phyloP scores from a whole-genome alignment of 176 grass and related monocot species.

The Hyparrhenia diplandra region DNA sequence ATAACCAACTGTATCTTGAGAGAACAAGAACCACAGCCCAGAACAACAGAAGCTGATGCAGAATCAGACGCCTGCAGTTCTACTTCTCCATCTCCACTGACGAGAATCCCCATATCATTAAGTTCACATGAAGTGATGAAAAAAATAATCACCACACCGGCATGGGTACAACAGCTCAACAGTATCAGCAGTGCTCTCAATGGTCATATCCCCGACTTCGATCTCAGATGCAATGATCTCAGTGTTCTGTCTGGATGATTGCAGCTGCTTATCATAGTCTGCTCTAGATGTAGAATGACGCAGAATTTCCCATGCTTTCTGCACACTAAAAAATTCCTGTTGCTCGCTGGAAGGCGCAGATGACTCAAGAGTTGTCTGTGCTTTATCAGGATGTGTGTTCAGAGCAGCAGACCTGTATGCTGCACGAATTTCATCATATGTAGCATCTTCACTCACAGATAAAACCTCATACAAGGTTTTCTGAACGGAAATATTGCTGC shows the following conservation, averaged over 20 bases:
- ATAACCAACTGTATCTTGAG: constrained; percentile 51
- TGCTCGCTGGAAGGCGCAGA: constrained; percentile 5
- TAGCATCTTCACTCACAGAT: constrained; percentile 62
- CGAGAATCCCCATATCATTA: constrained; percentile 50
- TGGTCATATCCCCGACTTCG: constrained; percentile 54
- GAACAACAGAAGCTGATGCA: constrained; percentile 35
- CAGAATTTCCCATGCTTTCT: constrained; percentile 80
- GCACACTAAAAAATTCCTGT: constrained; percentile 49
- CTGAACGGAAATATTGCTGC: constrained; percentile 9
- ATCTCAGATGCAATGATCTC: constrained; percentile 60
- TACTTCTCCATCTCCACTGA: constrained; percentile 45
- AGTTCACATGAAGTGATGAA: constrained; percentile 50
- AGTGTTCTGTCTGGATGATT: constrained; percentile 39
- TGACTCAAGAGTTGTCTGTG: not conserved
- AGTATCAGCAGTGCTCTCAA: constrained; percentile 37
- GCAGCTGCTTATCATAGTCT: constrained; percentile 61
- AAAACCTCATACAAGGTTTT: constrained; percentile 72
- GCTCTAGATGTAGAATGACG: constrained; percentile 43
- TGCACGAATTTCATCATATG: constrained; percentile 56
- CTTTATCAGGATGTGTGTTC: constrained; percentile 79
- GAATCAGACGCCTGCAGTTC: constrained; percentile 18
- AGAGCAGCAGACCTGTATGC: constrained; percentile 60
- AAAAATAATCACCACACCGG: constrained; percentile 73
- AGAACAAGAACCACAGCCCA: constrained; percentile 73
- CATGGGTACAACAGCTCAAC: constrained; percentile 57